Base-by-base conservation (phyloP, 2,329 filamentous ascomycete genomes). In the Aureobasidium sp. region DNA sequence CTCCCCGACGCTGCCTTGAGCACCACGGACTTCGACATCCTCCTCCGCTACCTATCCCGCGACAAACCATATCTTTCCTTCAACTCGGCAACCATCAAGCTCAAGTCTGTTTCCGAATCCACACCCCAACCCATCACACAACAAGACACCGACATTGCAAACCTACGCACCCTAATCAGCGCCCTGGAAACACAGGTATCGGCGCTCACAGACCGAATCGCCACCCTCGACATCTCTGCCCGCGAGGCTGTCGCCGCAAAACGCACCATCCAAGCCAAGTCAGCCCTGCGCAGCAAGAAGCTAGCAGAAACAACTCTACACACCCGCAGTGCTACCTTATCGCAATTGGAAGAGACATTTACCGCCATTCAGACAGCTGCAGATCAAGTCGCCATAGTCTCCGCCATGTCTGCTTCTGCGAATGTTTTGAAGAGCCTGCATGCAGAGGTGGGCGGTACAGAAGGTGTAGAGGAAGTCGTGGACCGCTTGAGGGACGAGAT, bases 331-430 rank as follows among this genome's bases (percentile, higher is more conserved):
- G 85, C 86, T 9, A 89, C 89, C 0, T 82, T 96, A 2, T 78
- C 80, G 45, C 91, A 96, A 74, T 82, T 99, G 1, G 91, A 97
- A 74, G 86, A 90, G 65, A 87, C 95, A 0, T 89, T 91, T 60
- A 75, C 81, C n/a, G 89, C 87, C 70, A 89, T 99, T 58, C 87
- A 96, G 72, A 87, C 93, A 73, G 94, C 94, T 0, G 82, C 86
- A 0, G 89, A 92, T 73, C 90, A 97, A 65, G 85, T 95, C 9
- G 88, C 91, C 68, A 83, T 97, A 15, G 85, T 97, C 9, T 83
- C 84, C 64, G 87, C 91, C 6, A 92, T 99, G 87, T 85, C 91
- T 70, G 83, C 86, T 17, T 91, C 90, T 65, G 84, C 88, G 0
- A 82, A 81, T 37, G 90, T 89, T 1, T 80, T 99, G 37, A 82